Evolutionary conservation across 2,329 filamentous ascomycete species (phyloP).

Genomic region (Coniochaeta prunicola): DNA sequence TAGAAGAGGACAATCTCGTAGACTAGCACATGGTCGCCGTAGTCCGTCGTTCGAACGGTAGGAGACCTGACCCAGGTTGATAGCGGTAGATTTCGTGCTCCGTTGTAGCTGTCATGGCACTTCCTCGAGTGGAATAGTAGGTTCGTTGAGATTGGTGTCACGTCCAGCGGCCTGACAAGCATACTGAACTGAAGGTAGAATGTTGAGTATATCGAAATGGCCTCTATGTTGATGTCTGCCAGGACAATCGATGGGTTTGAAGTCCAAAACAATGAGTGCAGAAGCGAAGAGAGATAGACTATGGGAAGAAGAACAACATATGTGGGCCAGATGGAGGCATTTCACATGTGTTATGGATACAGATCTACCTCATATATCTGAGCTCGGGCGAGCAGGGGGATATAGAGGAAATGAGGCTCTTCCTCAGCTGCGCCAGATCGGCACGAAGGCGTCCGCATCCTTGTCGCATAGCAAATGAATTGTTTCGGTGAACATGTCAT

Average conservation of each 20-base stretch:
- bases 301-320: background rate
- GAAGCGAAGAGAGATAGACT: background rate
- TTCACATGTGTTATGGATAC: background rate
- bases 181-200: background rate
- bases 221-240: background rate
- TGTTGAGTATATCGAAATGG: background rate
- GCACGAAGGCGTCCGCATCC: background rate
- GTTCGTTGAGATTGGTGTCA: slow-evolving; percentile 8
- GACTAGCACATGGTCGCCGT: slow-evolving; percentile 5
- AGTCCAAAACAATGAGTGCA: background rate
- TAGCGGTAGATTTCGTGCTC: slow-evolving; percentile 13
- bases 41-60: slow-evolving; percentile 2
- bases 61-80: slow-evolving; percentile 14
- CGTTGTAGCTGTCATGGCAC: slow-evolving; percentile 23
- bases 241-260: background rate
- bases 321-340: background rate
- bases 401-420: background rate
- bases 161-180: background rate
- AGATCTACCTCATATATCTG: background rate
- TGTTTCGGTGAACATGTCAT: slow-evolving; percentile 1
- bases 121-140: slow-evolving; percentile 22
- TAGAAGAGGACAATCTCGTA: slow-evolving; percentile 22
- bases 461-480: background rate
- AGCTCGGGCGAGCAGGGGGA: background rate
- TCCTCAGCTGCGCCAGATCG: background rate